Conservation (phyloP, 192 early-diverging fungal species). For the Coemansia brasiliensis region DNA sequence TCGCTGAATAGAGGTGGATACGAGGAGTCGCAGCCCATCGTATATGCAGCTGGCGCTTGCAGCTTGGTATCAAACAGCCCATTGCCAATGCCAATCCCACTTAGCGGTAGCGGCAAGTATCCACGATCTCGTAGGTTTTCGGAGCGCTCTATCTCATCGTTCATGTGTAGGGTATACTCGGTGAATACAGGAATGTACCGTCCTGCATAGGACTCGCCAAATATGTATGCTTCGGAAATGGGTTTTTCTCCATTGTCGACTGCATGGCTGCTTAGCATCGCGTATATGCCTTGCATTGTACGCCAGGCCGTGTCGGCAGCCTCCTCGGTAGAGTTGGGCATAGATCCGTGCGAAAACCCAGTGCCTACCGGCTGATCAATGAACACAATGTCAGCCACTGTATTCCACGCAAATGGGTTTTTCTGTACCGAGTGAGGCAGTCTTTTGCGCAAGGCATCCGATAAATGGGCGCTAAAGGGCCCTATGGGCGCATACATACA, state of each 20-base stretch:
- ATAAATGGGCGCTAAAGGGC: slow-evolving; percentile 13
- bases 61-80: slow-evolving; percentile 51
- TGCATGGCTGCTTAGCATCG: slow-evolving; percentile 9
- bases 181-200: slow-evolving; percentile 58
- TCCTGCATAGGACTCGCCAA: slow-evolving; percentile 61
- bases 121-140: slow-evolving; percentile 24
- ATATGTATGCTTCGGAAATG: slow-evolving; percentile 21
- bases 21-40: slow-evolving; percentile 52
- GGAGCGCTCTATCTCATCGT: slow-evolving; percentile 20
- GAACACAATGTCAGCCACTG: slow-evolving; percentile 62
- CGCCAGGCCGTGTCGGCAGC: slow-evolving; percentile 53
- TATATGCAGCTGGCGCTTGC: slow-evolving; percentile 34
- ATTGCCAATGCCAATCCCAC: slow-evolving; percentile 59
- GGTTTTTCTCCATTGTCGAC: neutral
- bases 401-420: slow-evolving; percentile 69
- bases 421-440: slow-evolving; percentile 39
- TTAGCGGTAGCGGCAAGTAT: slow-evolving; percentile 32
- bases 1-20: slow-evolving; percentile 34
- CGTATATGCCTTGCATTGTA: slow-evolving; percentile 50
- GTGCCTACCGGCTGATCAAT: slow-evolving; percentile 64
- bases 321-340: slow-evolving; percentile 50
- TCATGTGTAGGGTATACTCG: slow-evolving; percentile 43
- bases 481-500: slow-evolving; percentile 51
- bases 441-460: slow-evolving; percentile 40
- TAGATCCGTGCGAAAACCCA: slow-evolving; percentile 68